phyloP scores from a whole-genome alignment of 2,329 filamentous ascomycete genomes.

The Verticillium dahliae region DNA sequence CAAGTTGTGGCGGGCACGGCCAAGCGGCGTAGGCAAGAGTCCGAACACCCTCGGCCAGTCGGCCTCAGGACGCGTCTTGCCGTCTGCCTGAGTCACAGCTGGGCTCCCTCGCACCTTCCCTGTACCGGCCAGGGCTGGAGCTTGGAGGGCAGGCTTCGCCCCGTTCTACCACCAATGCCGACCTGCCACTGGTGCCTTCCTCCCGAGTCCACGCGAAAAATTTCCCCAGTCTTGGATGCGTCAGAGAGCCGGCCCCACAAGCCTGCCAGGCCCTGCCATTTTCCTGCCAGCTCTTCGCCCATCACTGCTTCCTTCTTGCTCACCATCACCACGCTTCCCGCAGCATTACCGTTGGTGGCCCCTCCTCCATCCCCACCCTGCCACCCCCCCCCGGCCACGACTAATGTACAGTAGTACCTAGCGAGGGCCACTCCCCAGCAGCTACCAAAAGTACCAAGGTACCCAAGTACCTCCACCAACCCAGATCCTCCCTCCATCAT shows the following conservation, averaged over 20 bases:
- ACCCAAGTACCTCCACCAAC: not conserved
- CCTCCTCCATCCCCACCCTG: not conserved
- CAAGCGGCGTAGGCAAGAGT: not conserved
- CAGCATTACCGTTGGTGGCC: not conserved
- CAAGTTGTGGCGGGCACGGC: not conserved
- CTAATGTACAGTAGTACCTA: not conserved
- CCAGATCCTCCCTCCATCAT: not conserved
- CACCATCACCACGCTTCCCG: not conserved
- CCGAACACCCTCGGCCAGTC: not conserved
- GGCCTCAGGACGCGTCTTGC: not conserved
- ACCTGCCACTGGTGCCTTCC: not conserved
- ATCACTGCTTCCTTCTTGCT: not conserved
- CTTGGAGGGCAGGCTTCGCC: not conserved
- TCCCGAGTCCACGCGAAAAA: conserved; percentile 12
- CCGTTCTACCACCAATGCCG: not conserved
- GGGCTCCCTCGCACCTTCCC: not conserved
- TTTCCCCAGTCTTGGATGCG: conserved; percentile 2
- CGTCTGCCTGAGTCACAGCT: not conserved
- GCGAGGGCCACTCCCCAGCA: not conserved
- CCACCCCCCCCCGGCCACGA: not conserved
- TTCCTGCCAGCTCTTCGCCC: not conserved
- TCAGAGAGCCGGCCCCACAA: not conserved
- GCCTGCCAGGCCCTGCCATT: not conserved
- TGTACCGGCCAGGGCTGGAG: not conserved
- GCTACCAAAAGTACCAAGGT: not conserved